These are phyloP conservation scores for Arthrobotrys conoides DNA, from an alignment of 2,329 filamentous ascomycete genomes.

Conservation along the genomic window DNA sequence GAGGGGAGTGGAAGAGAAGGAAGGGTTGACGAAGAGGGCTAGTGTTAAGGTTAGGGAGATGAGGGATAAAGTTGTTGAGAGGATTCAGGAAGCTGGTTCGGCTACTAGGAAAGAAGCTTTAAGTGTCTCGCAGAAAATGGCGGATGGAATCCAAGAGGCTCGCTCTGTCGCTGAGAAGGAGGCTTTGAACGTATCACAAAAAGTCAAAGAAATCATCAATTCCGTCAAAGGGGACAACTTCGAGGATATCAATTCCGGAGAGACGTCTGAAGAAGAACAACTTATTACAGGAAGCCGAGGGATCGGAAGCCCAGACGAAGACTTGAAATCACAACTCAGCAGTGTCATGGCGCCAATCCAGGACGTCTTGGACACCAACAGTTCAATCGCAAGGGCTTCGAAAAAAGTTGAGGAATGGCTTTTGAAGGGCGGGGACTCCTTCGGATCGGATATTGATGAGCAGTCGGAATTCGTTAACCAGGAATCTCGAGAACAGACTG, in stretches of 20 bases:
- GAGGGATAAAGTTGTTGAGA: constrained; percentile 45
- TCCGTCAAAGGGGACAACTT: constrained; percentile 23
- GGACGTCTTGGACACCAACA: constrained; percentile 42
- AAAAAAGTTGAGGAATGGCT: constrained; percentile 57
- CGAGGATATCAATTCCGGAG: constrained; percentile 25
- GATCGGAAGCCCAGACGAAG: constrained; percentile 30
- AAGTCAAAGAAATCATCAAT: constrained; percentile 33
- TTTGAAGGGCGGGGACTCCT: constrained; percentile 43
- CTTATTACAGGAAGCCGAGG: not conserved
- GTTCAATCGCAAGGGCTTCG: constrained; percentile 44
- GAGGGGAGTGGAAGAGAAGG: constrained; percentile 22
- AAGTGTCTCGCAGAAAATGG: constrained; percentile 18
- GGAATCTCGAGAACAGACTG: not conserved
- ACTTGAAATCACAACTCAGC: constrained; percentile 44
- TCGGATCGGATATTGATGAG: constrained; percentile 35
- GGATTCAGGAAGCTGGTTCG: constrained; percentile 40
- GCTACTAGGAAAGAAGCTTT: constrained; percentile 43
- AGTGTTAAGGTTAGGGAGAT: constrained; percentile 38
- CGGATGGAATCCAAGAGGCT: constrained; percentile 46
- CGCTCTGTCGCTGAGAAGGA: constrained; percentile 27
- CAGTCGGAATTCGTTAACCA: not conserved
- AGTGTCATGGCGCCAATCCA: constrained; percentile 47
- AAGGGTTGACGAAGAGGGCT: constrained; percentile 32
- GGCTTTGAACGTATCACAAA: constrained; percentile 18
- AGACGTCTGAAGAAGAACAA: constrained; percentile 10